Evolutionary conservation across 306 rosid genomes (phyloP).

Genomic region (Comarum palustre): DNA sequence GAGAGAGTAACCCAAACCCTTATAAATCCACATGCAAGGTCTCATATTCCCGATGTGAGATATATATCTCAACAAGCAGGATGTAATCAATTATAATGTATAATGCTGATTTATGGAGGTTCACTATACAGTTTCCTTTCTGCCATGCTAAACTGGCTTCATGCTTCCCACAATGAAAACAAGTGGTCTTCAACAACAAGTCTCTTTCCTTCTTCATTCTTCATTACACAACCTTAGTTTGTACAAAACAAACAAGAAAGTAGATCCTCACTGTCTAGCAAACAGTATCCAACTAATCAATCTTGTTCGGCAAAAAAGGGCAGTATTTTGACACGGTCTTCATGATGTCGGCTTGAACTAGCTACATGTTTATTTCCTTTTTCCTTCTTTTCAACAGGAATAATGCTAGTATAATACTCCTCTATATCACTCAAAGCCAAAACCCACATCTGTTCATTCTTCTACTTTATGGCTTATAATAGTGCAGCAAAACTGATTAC

Average conservation of each 20-base stretch:
- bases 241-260: slow-evolving; percentile 12
- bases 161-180: slow-evolving; percentile 6
- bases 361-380: slow-evolving; percentile 27
- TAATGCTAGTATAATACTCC: slow-evolving; percentile 33
- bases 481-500: slow-evolving; percentile 9
- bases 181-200: slow-evolving; percentile 4
- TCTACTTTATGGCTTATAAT: slow-evolving; percentile 19
- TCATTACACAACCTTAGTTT: neutral
- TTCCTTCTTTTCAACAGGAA: slow-evolving; percentile 44
- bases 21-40: too few species aligned
- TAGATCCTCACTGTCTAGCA: neutral
- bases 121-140: neutral
- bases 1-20: too few species aligned
- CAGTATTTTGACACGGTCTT: slow-evolving; percentile 23
- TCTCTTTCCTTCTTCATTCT: neutral
- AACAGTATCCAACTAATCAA: neutral
- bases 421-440: slow-evolving; percentile 34
- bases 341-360: slow-evolving; percentile 41
- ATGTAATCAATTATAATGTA: neutral
- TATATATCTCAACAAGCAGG: too few species aligned
- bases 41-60: too few species aligned
- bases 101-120: neutral
- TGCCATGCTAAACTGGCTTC: neutral
- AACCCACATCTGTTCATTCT: slow-evolving; percentile 29
- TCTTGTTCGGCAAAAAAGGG: slow-evolving; percentile 23